phyloP scores from a whole-genome alignment of 352 stramenopile genomes.

The Phytophthora niederhauseri region DNA sequence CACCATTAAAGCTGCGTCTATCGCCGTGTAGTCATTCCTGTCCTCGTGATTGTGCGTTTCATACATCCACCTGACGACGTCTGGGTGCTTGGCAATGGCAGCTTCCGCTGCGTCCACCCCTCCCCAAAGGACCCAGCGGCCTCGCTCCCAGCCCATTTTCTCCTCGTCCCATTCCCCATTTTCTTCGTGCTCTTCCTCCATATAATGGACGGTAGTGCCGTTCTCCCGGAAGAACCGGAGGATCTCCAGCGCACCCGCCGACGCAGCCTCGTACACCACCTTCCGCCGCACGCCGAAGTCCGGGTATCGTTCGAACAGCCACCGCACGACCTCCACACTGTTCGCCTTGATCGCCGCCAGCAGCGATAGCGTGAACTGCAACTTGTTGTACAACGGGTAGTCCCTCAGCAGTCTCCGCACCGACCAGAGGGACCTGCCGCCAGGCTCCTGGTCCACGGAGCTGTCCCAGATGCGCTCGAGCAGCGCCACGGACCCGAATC shows the following conservation, averaged over 20 bases:
- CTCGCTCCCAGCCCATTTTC: constrained; percentile 1
- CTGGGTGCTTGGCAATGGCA: not conserved
- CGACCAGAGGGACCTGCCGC: constrained; percentile 13
- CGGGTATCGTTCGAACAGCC: constrained; percentile 23
- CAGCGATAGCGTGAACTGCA: constrained; percentile 14
- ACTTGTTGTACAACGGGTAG: constrained; percentile 10
- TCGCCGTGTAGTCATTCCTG: constrained; percentile 4
- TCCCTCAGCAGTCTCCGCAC: constrained; percentile 10
- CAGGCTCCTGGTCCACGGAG: constrained; percentile 8
- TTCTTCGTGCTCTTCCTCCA: constrained; percentile 9
- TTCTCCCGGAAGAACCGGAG: constrained; percentile 3
- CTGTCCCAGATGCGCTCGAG: constrained; percentile 16
- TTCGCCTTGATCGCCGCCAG: constrained; percentile 10
- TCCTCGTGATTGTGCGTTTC: not conserved
- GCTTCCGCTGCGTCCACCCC: not conserved
- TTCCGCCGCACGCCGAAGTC: constrained; percentile 10
- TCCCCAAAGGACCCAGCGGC: constrained; percentile 1
- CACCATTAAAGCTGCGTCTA: constrained; percentile 2
- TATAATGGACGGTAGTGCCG: not conserved
- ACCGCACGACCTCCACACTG: constrained; percentile 12
- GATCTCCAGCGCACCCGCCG: constrained; percentile 14
- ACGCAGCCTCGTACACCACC: constrained; percentile 12
- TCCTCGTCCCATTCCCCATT: constrained; percentile 6
- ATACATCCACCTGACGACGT: constrained; percentile 6
- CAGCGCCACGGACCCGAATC: constrained; percentile 1